Conservation (phyloP, 2,329 filamentous ascomycete species). For the Calonectria hawksworthii region DNA sequence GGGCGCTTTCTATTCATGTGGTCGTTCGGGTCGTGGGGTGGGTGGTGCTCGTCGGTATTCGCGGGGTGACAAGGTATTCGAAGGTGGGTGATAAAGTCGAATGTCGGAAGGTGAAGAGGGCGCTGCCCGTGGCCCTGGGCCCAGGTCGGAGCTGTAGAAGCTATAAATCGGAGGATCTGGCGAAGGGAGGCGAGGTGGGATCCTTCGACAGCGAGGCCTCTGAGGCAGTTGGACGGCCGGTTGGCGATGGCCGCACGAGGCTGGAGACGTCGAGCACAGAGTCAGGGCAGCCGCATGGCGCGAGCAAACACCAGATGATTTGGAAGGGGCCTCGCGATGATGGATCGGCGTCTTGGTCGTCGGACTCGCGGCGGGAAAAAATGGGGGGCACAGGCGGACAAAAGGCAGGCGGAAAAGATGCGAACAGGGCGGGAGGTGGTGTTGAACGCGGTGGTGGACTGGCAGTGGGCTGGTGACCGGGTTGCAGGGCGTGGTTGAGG, state of each 20-base stretch:
- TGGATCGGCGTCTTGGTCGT: neutral
- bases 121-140: constrained; percentile 37
- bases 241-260: constrained; percentile 41
- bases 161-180: constrained; percentile 23
- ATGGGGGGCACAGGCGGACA: neutral
- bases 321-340: neutral
- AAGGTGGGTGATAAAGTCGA: constrained; percentile 37
- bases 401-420: constrained; percentile 3
- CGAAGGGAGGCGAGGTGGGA: neutral
- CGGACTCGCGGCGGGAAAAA: neutral
- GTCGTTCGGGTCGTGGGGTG: constrained; percentile 16
- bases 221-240: constrained; percentile 32
- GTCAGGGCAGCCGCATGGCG: constrained; percentile 49
- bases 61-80: constrained; percentile 13
- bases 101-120: constrained; percentile 38
- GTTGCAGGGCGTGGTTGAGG: constrained; percentile 4
- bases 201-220: constrained; percentile 27
- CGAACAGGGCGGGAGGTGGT: constrained; percentile 14
- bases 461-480: constrained; percentile 4
- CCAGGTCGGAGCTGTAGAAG: constrained; percentile 33
- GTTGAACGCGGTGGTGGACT: constrained; percentile 3
- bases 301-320: constrained; percentile 20
- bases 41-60: constrained; percentile 20
- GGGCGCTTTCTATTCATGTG: constrained; percentile 51
- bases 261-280: constrained; percentile 39